A percentile compares a stretch with the other conserved stretches of the same genome.
These are phyloP conservation scores for Eucalyptus sp. DNA, from an alignment of 345 rosid genomes.

Conservation along the genomic window DNA sequence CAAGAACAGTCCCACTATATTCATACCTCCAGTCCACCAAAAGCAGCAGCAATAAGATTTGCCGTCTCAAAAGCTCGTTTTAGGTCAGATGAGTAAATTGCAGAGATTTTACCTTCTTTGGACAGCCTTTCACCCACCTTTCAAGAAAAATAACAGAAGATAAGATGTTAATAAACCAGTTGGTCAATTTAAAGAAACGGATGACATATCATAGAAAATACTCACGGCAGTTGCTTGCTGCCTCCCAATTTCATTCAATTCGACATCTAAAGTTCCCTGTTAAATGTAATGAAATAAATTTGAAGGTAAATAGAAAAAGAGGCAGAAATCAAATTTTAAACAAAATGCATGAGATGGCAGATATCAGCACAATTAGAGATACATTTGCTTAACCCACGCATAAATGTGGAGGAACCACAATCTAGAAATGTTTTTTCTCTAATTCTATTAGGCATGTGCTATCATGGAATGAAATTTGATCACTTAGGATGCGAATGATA, in stretches of 20 bases:
- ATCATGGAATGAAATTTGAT: background rate
- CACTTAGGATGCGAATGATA: background rate
- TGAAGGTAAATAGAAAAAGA: background rate
- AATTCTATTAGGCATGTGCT: background rate
- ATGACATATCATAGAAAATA: background rate
- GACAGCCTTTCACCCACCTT: constrained; percentile 68
- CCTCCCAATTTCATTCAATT: constrained; percentile 68
- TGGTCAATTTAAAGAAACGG: background rate
- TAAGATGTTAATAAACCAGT: background rate
- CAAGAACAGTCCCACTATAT: background rate
- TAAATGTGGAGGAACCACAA: background rate
- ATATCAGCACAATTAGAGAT: background rate
- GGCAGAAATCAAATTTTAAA: background rate
- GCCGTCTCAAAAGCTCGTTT: constrained; percentile 83
- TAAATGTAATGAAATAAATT: background rate
- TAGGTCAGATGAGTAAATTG: constrained; percentile 72
- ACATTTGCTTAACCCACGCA: background rate
- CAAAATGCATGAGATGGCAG: background rate
- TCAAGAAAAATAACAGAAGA: background rate
- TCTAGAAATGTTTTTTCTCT: background rate
- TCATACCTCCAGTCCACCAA: constrained; percentile 53
- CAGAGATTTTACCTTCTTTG: constrained; percentile 46
- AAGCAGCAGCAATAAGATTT: constrained; percentile 47
- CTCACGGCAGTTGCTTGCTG: constrained; percentile 59
- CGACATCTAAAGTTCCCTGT: constrained; percentile 83